Percentiles rank a stretch among this genome's conserved stretches.
These are phyloP conservation scores for Trichothecium sympodiale DNA, from an alignment of 2,329 filamentous ascomycete species.

Conservation along the genomic window DNA sequence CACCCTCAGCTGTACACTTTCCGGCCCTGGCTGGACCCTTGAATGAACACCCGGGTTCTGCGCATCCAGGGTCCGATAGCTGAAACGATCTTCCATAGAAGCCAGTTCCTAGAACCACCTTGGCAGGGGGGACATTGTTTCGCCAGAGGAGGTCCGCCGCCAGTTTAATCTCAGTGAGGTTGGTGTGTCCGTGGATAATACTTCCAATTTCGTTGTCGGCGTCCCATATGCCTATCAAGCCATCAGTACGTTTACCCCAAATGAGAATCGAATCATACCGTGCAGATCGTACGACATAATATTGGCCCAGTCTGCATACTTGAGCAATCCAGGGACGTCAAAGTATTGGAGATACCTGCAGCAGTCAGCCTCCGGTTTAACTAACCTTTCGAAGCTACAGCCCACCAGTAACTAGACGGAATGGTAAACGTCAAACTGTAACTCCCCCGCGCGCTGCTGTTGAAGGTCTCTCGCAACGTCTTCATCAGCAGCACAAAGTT, in stretches of 20 bases:
- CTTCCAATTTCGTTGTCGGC: constrained; percentile 15
- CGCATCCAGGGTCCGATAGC: constrained; percentile 8
- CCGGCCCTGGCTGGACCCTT: constrained; percentile 1
- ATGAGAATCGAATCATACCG: too few species aligned
- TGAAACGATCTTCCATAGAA: constrained; percentile 26
- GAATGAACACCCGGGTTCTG: constrained; percentile 9
- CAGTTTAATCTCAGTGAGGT: constrained; percentile 32
- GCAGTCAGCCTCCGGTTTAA: too few species aligned
- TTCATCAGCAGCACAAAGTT: constrained; percentile 13
- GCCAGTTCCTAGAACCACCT: constrained; percentile 29
- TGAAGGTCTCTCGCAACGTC: constrained; percentile 7
- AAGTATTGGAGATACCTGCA: constrained; percentile 13
- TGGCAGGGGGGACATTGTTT: constrained; percentile 24
- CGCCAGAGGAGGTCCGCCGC: constrained; percentile 34
- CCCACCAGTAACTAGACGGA: constrained; percentile 15
- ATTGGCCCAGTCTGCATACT: constrained; percentile 25
- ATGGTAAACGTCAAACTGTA: constrained; percentile 13
- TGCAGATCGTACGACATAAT: constrained; percentile 32
- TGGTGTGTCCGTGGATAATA: constrained; percentile 27
- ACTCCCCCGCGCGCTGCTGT: constrained; percentile 1
- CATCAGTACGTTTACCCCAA: too few species aligned
- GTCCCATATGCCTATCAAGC: constrained; percentile 32
- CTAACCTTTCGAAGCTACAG: constrained; percentile 4
- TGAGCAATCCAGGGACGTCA: constrained; percentile 10
- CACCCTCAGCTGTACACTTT: too few species aligned